Conservation (phyloP, 768 basidiomycete genomes). For the Termitomyces sp. region DNA sequence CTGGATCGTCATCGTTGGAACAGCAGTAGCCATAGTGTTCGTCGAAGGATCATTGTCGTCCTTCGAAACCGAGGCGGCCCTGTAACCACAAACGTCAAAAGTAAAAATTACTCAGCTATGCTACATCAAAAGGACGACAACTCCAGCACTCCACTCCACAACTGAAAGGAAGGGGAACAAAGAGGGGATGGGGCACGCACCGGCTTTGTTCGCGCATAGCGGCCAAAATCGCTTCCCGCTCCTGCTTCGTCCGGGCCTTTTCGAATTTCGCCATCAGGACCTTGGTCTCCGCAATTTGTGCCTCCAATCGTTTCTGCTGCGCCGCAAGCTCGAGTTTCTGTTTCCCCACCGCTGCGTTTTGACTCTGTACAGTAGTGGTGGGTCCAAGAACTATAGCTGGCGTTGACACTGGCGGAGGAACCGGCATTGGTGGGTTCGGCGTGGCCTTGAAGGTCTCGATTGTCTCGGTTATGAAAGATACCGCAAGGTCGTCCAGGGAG, state of each 20-base stretch:
- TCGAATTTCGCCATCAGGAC: constrained; percentile 45
- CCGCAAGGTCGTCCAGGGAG: constrained; percentile 53
- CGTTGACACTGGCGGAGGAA: background rate
- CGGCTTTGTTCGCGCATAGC: constrained; percentile 50
- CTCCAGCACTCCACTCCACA: constrained; percentile 12
- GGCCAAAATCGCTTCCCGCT: constrained; percentile 45
- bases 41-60: constrained; percentile 23
- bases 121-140: background rate
- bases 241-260: constrained; percentile 47
- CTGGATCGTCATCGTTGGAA: background rate
- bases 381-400: background rate
- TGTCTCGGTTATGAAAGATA: constrained; percentile 57
- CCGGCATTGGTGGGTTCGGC: constrained; percentile 12
- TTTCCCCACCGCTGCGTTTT: background rate
- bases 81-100: constrained; percentile 23
- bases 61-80: constrained; percentile 31
- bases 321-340: constrained; percentile 38
- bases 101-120: constrained; percentile 23
- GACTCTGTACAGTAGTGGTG: background rate
- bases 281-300: constrained; percentile 55
- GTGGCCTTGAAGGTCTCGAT: constrained; percentile 43
- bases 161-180: constrained; percentile 6
- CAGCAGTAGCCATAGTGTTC: background rate
- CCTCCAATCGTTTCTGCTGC: constrained; percentile 46
- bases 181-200: constrained; percentile 38